Conservation (phyloP, 495 filamentous ascomycete genomes). For the Talaromyces adpressus region DNA sequence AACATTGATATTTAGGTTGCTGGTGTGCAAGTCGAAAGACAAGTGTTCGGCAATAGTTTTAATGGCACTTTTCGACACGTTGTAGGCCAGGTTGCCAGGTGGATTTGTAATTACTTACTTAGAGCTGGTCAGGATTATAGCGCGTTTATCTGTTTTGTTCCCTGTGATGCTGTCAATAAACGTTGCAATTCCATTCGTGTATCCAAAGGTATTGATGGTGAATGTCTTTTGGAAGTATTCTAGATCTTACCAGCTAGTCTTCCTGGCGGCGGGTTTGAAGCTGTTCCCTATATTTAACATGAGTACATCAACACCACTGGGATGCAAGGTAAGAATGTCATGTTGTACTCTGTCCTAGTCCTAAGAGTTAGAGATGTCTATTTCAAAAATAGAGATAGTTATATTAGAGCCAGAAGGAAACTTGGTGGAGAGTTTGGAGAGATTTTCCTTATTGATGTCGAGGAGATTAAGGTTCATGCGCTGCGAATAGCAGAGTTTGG, state of each 20-base stretch:
- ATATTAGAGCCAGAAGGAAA: slow-evolving; percentile 24
- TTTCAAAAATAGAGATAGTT: slow-evolving; percentile 40
- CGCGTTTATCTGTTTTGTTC: slow-evolving; percentile 30
- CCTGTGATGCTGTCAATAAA: slow-evolving; percentile 56
- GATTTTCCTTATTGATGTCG: slow-evolving; percentile 51
- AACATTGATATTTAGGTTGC: slow-evolving; percentile 43
- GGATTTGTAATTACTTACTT: slow-evolving; percentile 85
- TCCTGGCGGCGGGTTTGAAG: slow-evolving; percentile 17
- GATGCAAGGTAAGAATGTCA: slow-evolving; percentile 36
- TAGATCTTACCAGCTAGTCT: slow-evolving; percentile 31
- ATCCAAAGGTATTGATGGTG: slow-evolving; percentile 62
- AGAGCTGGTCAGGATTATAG: slow-evolving; percentile 65
- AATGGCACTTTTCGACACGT: slow-evolving; percentile 69
- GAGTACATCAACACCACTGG: slow-evolving; percentile 55
- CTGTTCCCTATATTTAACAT: slow-evolving; percentile 64
- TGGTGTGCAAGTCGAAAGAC: slow-evolving; percentile 51
- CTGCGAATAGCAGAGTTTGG: slow-evolving; percentile 52
- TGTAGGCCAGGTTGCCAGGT: slow-evolving; percentile 73
- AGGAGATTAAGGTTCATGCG: slow-evolving; percentile 54
- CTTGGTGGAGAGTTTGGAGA: slow-evolving; percentile 34
- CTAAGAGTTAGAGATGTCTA: slow-evolving; percentile 54
- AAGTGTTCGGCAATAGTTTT: slow-evolving; percentile 69
- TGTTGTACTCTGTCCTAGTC: slow-evolving; percentile 49
- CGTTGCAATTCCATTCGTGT: slow-evolving; percentile 60
- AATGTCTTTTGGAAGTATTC: slow-evolving; percentile 55